Conservation (phyloP, 768 basidiomycete species). For the Kwoniella shandongensis region DNA sequence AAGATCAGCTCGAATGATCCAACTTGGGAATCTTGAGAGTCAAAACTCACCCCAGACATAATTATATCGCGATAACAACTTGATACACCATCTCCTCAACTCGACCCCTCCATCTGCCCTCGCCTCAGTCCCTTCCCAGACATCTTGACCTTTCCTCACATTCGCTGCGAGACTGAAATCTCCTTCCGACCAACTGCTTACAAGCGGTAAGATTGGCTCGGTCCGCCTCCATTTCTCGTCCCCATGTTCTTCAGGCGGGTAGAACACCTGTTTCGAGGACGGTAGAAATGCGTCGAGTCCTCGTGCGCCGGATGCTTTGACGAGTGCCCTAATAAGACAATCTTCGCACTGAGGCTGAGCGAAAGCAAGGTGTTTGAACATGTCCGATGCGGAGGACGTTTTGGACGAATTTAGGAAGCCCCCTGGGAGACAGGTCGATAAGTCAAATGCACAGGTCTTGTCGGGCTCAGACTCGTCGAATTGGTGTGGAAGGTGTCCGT, state of each 20-base stretch:
- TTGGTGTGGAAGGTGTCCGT: constrained; percentile 41
- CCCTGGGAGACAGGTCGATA: constrained; percentile 31
- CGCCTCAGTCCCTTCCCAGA: constrained; percentile 16
- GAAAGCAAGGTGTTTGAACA: constrained; percentile 48
- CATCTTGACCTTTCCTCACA: constrained; percentile 34
- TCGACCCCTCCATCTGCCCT: constrained; percentile 23
- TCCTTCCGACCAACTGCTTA: constrained; percentile 32
- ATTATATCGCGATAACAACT: constrained; percentile 45
- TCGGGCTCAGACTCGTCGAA: constrained; percentile 1
- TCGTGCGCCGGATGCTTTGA: constrained; percentile 35
- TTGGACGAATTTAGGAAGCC: constrained; percentile 24
- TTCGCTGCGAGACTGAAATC: constrained; percentile 39
- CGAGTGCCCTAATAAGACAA: constrained; percentile 48
- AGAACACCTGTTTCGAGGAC: constrained; percentile 6
- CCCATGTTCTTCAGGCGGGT: constrained; percentile 4
- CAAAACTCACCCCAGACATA: constrained; percentile 44
- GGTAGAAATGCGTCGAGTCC: constrained; percentile 48
- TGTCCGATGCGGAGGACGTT: constrained; percentile 19
- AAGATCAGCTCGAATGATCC: neutral
- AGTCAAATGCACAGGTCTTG: constrained; percentile 22
- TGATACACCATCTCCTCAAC: constrained; percentile 43
- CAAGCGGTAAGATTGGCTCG: constrained; percentile 49
- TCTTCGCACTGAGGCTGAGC: constrained; percentile 45
- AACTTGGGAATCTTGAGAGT: neutral
- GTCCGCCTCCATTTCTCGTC: constrained; percentile 21